Evolutionary conservation across 225 moss, liverwort and hornwort genomes (phyloP).

Genomic region (Anthoceros angustus): DNA sequence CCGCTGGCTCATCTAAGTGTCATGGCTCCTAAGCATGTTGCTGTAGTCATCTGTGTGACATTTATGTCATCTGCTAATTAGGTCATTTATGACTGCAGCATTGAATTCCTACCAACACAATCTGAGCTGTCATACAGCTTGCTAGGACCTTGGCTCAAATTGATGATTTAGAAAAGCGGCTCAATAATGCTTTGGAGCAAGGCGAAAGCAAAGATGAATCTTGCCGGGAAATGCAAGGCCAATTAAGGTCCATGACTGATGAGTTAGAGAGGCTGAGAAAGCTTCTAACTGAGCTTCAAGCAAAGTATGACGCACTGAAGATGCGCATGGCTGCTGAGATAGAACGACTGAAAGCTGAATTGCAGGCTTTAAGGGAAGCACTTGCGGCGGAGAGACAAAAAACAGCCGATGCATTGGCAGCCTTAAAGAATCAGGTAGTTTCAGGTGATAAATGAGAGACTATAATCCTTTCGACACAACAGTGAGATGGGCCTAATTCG

Average conservation of each 20-base stretch:
- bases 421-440: neutral
- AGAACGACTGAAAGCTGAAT: neutral
- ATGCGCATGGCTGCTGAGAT: neutral
- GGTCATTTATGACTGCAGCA: neutral
- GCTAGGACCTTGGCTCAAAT: neutral
- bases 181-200: neutral
- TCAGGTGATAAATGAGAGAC: too few relatives aligned
- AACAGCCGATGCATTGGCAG: neutral
- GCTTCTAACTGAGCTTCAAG: neutral
- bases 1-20: too few relatives aligned
- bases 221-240: neutral
- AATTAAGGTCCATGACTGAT: neutral
- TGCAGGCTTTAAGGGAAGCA: neutral
- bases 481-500: too few relatives aligned
- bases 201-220: neutral
- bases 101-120: neutral
- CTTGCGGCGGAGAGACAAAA: neutral
- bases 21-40: too few relatives aligned
- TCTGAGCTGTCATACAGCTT: neutral
- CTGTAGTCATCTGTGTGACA: too few relatives aligned
- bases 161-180: neutral
- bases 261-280: slow-evolving; percentile 1
- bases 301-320: slow-evolving; percentile 1
- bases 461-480: too few relatives aligned
- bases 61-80: too few relatives aligned